Conservation (phyloP, 2,329 filamentous ascomycete genomes). For the Gnomoniopsis sp. region DNA sequence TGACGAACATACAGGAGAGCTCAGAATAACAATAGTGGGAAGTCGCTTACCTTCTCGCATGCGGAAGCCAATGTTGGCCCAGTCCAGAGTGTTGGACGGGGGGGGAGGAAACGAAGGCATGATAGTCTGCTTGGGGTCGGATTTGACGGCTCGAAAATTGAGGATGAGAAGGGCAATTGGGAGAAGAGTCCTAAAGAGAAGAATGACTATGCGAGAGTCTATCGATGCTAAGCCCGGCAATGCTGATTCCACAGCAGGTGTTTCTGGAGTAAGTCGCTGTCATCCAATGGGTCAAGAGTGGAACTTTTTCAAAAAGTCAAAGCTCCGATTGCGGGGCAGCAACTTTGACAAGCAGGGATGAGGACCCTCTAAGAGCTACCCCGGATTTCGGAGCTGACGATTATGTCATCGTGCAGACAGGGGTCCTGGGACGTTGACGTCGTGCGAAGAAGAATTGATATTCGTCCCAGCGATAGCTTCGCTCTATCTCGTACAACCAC, state of each 20-base stretch:
- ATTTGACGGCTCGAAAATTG: not conserved
- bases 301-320: too few relatives aligned
- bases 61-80: slow-evolving; percentile 88
- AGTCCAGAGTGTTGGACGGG: slow-evolving; percentile 81
- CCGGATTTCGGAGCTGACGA: not conserved
- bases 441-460: not conserved
- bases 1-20: not conserved
- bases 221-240: too few relatives aligned
- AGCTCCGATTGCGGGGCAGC: not conserved
- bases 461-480: not conserved
- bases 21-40: not conserved
- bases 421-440: not conserved
- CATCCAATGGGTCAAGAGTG: too few relatives aligned
- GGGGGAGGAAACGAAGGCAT: slow-evolving; percentile 69
- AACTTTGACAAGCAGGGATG: too few relatives aligned
- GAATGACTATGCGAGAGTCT: not conserved
- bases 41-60: slow-evolving; percentile 72
- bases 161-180: not conserved
- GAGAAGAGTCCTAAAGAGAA: not conserved
- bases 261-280: too few relatives aligned
- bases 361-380: not conserved
- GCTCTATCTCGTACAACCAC: not conserved
- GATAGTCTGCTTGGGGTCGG: slow-evolving; percentile 8
- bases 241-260: too few relatives aligned
- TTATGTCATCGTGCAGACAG: not conserved